Evolutionary conservation across 306 rosid species (phyloP).

Genomic region (Cicer bijugum): DNA sequence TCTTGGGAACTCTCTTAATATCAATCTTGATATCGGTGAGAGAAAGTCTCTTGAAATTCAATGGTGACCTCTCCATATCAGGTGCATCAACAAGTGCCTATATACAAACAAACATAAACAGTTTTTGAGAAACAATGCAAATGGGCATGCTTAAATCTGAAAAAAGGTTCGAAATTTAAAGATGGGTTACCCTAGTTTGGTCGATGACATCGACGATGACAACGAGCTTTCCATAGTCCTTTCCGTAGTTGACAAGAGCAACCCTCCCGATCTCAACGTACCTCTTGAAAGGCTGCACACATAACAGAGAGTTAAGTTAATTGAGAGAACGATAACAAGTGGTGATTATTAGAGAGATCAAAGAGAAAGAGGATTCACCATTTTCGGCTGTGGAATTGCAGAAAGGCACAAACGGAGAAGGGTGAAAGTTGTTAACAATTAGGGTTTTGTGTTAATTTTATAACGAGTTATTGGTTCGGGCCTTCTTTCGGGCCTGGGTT

Average conservation of each 20-base stretch:
- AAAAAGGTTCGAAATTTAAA: neutral
- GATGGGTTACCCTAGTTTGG: slow-evolving; percentile 68
- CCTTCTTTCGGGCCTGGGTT: neutral
- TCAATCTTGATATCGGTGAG: slow-evolving; percentile 90
- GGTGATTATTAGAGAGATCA: neutral
- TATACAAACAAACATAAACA: neutral
- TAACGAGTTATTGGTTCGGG: neutral
- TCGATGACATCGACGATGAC: slow-evolving; percentile 92
- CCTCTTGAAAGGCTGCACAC: slow-evolving; percentile 84
- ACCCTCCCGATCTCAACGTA: slow-evolving; percentile 94
- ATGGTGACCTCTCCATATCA: slow-evolving; percentile 75
- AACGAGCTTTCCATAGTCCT: slow-evolving; percentile 86
- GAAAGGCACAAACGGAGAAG: neutral
- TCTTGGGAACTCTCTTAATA: slow-evolving; percentile 88
- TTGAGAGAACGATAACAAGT: neutral
- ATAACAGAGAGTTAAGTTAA: neutral
- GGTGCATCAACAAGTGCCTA: slow-evolving; percentile 97
- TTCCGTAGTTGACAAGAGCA: slow-evolving; percentile 87
- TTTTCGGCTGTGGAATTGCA: slow-evolving; percentile 23
- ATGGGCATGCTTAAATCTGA: neutral
- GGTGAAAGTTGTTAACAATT: neutral
- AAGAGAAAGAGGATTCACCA: slow-evolving; percentile 25
- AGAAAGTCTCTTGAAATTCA: slow-evolving; percentile 92
- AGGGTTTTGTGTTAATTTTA: slow-evolving; percentile 38
- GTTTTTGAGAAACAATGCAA: neutral